phyloP scores from a whole-genome alignment of 345 rosid species.

The Eucalyptus microcorys region DNA sequence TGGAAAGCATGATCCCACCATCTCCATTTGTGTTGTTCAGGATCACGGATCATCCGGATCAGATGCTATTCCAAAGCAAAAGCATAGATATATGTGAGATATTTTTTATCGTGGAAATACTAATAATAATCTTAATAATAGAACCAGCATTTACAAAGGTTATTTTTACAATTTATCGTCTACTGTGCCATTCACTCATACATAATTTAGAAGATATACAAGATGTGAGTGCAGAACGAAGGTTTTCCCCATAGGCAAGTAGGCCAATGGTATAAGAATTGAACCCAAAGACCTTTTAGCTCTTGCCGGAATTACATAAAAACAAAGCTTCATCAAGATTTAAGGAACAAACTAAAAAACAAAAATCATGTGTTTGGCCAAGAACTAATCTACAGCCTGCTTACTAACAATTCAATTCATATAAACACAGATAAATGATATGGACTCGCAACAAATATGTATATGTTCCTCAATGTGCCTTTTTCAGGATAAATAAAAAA shows the following conservation, averaged over 20 bases:
- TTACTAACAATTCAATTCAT: too few relatives aligned
- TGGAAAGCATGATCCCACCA: conserved; percentile 94
- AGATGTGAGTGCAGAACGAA: not conserved
- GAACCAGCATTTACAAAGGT: not conserved
- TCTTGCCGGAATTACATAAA: not conserved
- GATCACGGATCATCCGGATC: conserved; percentile 81
- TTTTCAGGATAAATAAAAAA: too few relatives aligned
- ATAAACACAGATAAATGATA: too few relatives aligned
- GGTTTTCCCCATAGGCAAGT: not conserved
- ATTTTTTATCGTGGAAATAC: not conserved
- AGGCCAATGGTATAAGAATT: not conserved
- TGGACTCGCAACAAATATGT: too few relatives aligned
- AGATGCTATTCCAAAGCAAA: not conserved
- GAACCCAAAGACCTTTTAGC: not conserved
- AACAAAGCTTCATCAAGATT: too few relatives aligned
- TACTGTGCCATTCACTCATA: not conserved
- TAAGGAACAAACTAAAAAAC: too few relatives aligned
- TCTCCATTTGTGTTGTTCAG: conserved; percentile 73
- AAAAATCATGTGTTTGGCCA: too few relatives aligned
- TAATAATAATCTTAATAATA: not conserved
- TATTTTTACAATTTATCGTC: not conserved
- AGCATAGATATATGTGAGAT: not conserved
- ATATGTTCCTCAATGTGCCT: too few relatives aligned
- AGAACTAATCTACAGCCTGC: too few relatives aligned
- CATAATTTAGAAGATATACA: not conserved